Conservation (phyloP, 2,329 filamentous ascomycete species). For the Scedosporium boydii region DNA sequence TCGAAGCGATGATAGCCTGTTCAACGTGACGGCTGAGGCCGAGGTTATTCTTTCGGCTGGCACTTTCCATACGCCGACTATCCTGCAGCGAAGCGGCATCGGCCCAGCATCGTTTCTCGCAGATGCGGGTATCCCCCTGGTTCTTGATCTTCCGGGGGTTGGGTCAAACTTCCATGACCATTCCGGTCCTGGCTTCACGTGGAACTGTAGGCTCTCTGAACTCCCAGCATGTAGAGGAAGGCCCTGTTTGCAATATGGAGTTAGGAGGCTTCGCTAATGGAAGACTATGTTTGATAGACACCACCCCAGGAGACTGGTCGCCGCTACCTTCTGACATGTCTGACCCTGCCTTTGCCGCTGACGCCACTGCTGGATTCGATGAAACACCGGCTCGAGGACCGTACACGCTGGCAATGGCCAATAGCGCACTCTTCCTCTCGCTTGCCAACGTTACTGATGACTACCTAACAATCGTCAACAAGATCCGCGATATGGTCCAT, state of each 20-base stretch:
- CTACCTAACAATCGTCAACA: constrained; percentile 12
- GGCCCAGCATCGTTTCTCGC: constrained; percentile 29
- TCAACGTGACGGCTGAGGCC: constrained; percentile 11
- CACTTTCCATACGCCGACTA: constrained; percentile 37
- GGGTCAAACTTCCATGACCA: constrained; percentile 50
- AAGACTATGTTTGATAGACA: not conserved
- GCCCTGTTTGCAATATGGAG: not conserved
- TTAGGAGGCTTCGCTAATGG: not conserved
- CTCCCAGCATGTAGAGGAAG: too few species aligned
- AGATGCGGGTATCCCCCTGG: constrained; percentile 28
- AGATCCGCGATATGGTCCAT: constrained; percentile 14
- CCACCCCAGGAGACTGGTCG: not conserved
- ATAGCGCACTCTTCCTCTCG: constrained; percentile 19
- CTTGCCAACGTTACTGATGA: constrained; percentile 13
- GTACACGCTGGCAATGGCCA: constrained; percentile 24
- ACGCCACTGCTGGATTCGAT: constrained; percentile 20
- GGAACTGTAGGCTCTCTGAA: constrained; percentile 8
- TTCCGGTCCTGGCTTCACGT: constrained; percentile 22
- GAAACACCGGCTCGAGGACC: constrained; percentile 21
- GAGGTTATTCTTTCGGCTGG: constrained; percentile 39
- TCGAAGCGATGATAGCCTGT: constrained; percentile 7
- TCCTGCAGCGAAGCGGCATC: constrained; percentile 40
- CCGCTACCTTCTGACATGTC: not conserved
- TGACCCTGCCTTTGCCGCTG: constrained; percentile 7
- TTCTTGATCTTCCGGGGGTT: constrained; percentile 43